phyloP scores from a whole-genome alignment of 106 monocot genomes.

The Chionographis japonica region DNA sequence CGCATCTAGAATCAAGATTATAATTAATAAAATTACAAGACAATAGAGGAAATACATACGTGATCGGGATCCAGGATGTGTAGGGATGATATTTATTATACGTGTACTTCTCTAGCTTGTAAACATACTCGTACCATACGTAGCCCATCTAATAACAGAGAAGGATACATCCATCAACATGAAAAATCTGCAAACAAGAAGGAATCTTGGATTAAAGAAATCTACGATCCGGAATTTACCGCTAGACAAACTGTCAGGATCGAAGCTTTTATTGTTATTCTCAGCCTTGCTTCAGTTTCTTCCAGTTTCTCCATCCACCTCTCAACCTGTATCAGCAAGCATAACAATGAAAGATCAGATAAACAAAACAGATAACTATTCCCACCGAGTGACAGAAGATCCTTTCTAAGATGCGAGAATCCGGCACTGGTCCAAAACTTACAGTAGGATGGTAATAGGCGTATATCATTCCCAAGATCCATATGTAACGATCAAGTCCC shows the following conservation, averaged over 20 bases:
- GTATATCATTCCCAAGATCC: conserved; percentile 63
- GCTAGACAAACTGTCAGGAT: conserved; percentile 46
- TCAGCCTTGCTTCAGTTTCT: conserved; percentile 58
- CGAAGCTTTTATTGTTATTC: conserved; percentile 61
- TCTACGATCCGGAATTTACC: conserved; percentile 41
- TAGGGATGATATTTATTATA: conserved; percentile 97
- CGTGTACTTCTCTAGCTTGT: conserved; percentile 83
- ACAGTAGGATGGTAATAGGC: conserved; percentile 58
- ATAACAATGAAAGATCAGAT: too few species aligned
- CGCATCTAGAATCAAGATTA: too few species aligned
- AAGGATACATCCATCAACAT: background rate
- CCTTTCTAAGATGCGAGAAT: too few species aligned
- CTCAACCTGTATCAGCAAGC: conserved; percentile 56
- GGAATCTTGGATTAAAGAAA: background rate
- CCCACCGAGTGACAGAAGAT: too few species aligned
- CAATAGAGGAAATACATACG: conserved; percentile 38
- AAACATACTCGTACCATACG: conserved; percentile 90
- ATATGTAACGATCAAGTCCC: conserved; percentile 60
- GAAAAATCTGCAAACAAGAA: background rate
- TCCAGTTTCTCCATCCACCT: conserved; percentile 95
- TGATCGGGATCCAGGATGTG: conserved; percentile 99
- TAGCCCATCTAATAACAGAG: conserved; percentile 52
- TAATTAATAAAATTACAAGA: too few species aligned
- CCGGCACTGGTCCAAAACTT: too few species aligned
- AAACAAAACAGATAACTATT: too few species aligned